Base-by-base conservation (phyloP, 78 protist genomes). In the Ministeria vibrans region DNA sequence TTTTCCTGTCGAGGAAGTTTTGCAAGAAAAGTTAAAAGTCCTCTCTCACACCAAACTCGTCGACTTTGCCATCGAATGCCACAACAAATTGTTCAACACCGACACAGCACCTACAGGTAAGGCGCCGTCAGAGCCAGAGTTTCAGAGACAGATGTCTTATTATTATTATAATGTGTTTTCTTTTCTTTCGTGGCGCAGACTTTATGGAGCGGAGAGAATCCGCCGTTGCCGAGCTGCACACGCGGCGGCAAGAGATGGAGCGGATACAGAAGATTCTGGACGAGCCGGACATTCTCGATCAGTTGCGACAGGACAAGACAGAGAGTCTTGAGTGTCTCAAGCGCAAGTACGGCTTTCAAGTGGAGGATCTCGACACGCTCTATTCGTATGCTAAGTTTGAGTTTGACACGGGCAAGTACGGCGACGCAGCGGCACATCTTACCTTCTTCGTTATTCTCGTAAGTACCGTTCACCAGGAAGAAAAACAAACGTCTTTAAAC, bases 371-470 rank as follows among this genome's bases (percentile, higher is more conserved):
- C 27, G 88, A 88, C 28, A 36, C 51, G 46, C 53, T 84, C 7
- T 83, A 77, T 83, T 44, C 51, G 38, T 75, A 55, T 27, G 92
- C 88, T 44, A 55, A 72, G 71, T 59, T 76, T 45, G 75, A 62
- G 63, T 88, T 42, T 36, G 86, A 88, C 53, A 44, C 49, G 62
- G 92, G 88, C 27, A 73, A 83, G 59, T 88, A 88, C 80, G 62
- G 30, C 34, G 49, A 0, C 5, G 85, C 87, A 1, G 85, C 83
- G 5, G 81, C 45, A n/a, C 68, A 64, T 73, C 85, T 83, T 38
- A 27, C 39, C 39, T 45, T 64, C 84, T 76, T 22, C 73, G 45
- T n/a, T 28, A 20, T 59, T 5, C 75, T 79, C 9, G 63, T n/a
- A 18, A 30, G 43, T 75, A 13, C 63, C 44, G 7, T 75, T 23